Evolutionary conservation across 805 yeast genomes (phyloP), one percentile per base, ranked within the genome.

Genomic region (Candida sanyiensis): DNA sequence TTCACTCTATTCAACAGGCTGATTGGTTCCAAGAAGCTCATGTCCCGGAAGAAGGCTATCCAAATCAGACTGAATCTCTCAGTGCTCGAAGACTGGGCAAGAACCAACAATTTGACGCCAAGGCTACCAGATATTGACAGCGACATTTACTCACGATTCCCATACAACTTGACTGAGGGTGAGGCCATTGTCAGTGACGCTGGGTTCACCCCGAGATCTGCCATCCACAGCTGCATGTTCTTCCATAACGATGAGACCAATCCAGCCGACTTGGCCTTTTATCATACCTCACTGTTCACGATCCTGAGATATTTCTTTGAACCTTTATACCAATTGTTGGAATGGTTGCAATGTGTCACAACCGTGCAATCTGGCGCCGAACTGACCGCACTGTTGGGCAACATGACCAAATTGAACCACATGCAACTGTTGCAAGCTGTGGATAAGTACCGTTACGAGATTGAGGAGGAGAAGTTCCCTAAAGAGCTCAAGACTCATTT

Each of bases 71-170:
- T 93, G 39, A 93, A 93, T 51, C 53, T 93, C 8, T 87, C 96
- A 0, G 73, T 83, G 5, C 62, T 93, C 31, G 97, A 93, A 59
- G 96, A 93, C 54, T 93, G 99, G 99, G 73, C 90, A 22, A 73
- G 95, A 43, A 49, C 57, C 0, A 53, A 52, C 29, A 46, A 55
- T 38, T 39, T 48, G 13, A 51, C 53, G 2, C 55, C 61, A 12
- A 52, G 50, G 38, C 59, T 66, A 21, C 55, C 60, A 7, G 54
- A 62, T 29, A 53, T 64, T 30, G 70, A 65, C 46, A 53, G 53
- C 16, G 62, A 59, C 33, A 50, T 62, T 52, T 56, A 67, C 57
- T 59, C 57, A 40, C 47, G 57, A 35, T 66, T 57, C 38, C 71
- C 71, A 6, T 60, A 56, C 32, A 63, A 66, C 1, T 40, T 65